phyloP scores from a whole-genome alignment of 1,284 basidiomycete species.

The Phellopilus nigrolimitatus region DNA sequence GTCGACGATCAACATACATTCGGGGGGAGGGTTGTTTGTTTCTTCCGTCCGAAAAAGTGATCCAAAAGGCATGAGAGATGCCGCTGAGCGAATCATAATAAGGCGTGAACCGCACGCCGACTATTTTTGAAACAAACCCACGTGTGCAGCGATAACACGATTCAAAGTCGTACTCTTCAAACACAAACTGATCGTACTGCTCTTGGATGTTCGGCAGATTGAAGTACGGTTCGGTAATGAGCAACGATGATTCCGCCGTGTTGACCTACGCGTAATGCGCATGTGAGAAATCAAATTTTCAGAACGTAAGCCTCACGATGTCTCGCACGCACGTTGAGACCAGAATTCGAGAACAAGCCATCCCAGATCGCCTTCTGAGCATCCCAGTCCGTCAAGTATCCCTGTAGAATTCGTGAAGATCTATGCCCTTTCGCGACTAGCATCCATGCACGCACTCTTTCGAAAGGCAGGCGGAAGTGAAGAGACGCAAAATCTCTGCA shows the following conservation, averaged over 20 bases:
- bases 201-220: constrained; percentile 89
- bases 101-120: constrained; percentile 8
- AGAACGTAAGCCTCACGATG: neutral
- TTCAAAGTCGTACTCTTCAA: constrained; percentile 93
- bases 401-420: constrained; percentile 43
- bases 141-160: constrained; percentile 79
- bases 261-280: constrained; percentile 48
- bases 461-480: constrained; percentile 79
- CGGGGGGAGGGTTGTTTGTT: constrained; percentile 46
- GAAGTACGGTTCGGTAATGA: constrained; percentile 93
- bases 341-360: constrained; percentile 68
- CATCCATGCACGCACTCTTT: constrained; percentile 56
- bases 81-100: constrained; percentile 46
- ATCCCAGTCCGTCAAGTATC: constrained; percentile 89
- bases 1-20: constrained; percentile 83
- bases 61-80: constrained; percentile 72
- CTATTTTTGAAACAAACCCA: constrained; percentile 40
- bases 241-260: constrained; percentile 63
- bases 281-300: constrained; percentile 7
- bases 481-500: constrained; percentile 78
- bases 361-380: constrained; percentile 91
- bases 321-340: constrained; percentile 52
- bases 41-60: constrained; percentile 46
- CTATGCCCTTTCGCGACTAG: constrained; percentile 16
- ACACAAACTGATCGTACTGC: constrained; percentile 89